Base-by-base conservation (phyloP, 768 basidiomycete species). In the Dendrothele bispora region DNA sequence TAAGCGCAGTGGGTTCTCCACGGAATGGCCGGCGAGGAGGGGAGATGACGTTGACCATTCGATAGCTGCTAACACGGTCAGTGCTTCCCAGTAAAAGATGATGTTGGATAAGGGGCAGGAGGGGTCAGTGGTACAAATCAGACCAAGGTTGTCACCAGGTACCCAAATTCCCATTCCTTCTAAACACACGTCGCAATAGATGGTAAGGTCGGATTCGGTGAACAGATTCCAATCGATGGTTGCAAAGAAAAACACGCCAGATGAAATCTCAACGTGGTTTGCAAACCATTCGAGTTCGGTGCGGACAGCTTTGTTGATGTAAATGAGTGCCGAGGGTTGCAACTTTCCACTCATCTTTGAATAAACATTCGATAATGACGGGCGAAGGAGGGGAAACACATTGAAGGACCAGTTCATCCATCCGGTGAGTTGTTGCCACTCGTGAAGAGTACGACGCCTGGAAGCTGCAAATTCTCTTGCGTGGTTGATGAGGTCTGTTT, bases 371-470 rank as follows among this genome's bases (percentile, higher is more conserved):
- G 18, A 49, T 17, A 64, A 50, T 10, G 45, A 59, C 3, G 62
- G 63, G 1, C 49, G 20, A 3, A 64, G 30, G 1, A 64, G 42
- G 2, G 63, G 62, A 27, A 43, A 60, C 27, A 60, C 56, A 34
- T 63, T 61, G 15, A 65, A 52, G 2, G 54, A 45, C 64, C 63
- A 65, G 47, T 61, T 62, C 32, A 52, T 37, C 42, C 54, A 59
- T 1, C 64, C 60, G 1, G 52, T 39, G 7, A 65, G 48, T 17
- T 39, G 40, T 36, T 56, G 52, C 25, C 30, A 65, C 7, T 61
- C 51, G 14, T 45, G 40, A 2, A 65, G 47, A 5, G 50, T 17
- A 14, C 46, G 50, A 2, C 48, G 29, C 15, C 35, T 8, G 21
- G 43, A 6, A 3, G 5, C 11, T 18, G 49, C 15, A 20, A 69